These are phyloP conservation scores for Tetraselmis striata DNA, from an alignment of 139 green algal species.

Conservation along the genomic window DNA sequence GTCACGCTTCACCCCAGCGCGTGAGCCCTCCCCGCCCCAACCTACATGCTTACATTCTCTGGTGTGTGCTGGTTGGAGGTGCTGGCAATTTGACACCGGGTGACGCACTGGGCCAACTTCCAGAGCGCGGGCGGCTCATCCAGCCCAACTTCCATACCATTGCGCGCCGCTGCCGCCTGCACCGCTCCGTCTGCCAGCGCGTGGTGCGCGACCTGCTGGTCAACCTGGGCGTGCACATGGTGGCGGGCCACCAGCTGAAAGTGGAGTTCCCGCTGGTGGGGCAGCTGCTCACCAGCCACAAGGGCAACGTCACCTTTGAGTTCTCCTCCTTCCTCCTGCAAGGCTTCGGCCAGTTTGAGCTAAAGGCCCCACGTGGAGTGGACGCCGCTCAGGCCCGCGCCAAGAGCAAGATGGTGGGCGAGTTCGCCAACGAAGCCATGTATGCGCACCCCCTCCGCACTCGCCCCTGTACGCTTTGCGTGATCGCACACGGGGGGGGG, in stretches of 20 bases:
- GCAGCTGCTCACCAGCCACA: background rate
- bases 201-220: background rate
- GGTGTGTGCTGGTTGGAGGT: background rate
- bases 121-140: background rate
- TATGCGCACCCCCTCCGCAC: no score
- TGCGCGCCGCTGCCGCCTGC: background rate
- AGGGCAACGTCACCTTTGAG: background rate
- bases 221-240: background rate
- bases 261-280: background rate
- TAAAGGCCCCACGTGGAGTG: background rate
- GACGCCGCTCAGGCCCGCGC: background rate
- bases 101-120: no score
- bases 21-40: no score
- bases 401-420: background rate
- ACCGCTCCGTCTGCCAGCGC: background rate
- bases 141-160: background rate
- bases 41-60: no score
- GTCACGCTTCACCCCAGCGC: background rate
- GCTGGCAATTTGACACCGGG: no score
- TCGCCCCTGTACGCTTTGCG: no score
- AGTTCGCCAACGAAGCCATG: background rate
- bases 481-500: no score
- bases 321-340: background rate
- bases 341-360: background rate
- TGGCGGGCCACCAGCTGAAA: background rate